phyloP scores from a whole-genome alignment of 495 filamentous ascomycete species.

The Xylaria acuta region DNA sequence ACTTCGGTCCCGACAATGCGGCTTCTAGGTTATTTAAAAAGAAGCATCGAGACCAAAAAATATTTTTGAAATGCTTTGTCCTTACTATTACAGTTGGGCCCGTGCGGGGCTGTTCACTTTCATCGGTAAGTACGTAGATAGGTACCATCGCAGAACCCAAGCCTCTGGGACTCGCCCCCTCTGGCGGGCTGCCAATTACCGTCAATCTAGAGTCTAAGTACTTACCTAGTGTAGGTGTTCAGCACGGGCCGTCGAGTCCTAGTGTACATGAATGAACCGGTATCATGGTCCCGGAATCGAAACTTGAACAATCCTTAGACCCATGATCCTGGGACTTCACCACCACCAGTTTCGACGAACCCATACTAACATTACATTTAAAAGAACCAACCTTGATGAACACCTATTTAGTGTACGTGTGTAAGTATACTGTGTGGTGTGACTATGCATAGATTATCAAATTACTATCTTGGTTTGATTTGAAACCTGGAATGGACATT shows the following conservation, averaged over 20 bases:
- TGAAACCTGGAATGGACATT: not conserved
- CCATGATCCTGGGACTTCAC: constrained; percentile 22
- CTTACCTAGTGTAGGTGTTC: constrained; percentile 12
- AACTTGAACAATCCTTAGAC: not conserved
- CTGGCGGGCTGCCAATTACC: not conserved
- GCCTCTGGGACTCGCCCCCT: not conserved
- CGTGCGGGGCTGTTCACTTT: not conserved
- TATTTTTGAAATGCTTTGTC: not conserved
- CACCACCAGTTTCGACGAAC: constrained; percentile 1
- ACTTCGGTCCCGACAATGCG: not conserved
- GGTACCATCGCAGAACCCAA: constrained; percentile 1
- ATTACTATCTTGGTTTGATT: not conserved
- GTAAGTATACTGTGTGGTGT: constrained; percentile 5
- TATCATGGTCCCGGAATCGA: constrained; percentile 21
- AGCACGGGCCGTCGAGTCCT: not conserved
- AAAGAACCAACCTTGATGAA: not conserved
- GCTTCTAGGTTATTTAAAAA: not conserved
- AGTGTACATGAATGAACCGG: constrained; percentile 14
- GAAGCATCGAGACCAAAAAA: not conserved
- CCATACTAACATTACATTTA: not conserved
- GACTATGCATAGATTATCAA: not conserved
- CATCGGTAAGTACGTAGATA: not conserved
- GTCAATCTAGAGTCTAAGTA: constrained; percentile 16
- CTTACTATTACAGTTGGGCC: not conserved
- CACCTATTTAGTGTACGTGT: not conserved